These are phyloP conservation scores for Glycine latifolia DNA, from an alignment of 306 rosid species.

Conservation along the genomic window DNA sequence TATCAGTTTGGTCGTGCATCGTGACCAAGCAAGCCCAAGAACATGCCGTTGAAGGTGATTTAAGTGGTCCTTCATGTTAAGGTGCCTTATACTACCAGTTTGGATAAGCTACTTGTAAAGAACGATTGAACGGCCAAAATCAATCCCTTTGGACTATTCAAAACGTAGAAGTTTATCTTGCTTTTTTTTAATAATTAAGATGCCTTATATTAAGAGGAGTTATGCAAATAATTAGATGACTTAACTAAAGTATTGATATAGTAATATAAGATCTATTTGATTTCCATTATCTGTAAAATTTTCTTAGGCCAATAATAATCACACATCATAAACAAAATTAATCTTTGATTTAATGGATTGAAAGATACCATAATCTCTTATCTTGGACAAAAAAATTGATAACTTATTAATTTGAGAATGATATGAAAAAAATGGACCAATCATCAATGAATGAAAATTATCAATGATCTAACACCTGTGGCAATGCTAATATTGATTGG, in stretches of 20 bases:
- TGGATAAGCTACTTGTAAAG: slow-evolving; percentile 41
- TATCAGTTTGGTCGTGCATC: background rate
- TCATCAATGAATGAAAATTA: background rate
- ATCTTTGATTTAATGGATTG: too few species aligned
- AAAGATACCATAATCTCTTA: too few species aligned
- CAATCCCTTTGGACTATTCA: background rate
- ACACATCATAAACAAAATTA: too few species aligned
- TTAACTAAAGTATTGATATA: too few species aligned
- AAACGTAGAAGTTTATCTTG: background rate
- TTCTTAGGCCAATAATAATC: too few species aligned
- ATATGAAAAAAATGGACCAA: background rate
- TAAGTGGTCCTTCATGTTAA: slow-evolving; percentile 12
- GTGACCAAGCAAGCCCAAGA: background rate
- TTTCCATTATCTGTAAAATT: too few species aligned
- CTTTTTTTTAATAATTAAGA: background rate
- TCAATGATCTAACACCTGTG: background rate
- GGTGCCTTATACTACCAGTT: background rate
- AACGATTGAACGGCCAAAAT: slow-evolving; percentile 20
- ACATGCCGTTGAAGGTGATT: slow-evolving; percentile 1
- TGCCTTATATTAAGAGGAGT: background rate
- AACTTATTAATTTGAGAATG: background rate
- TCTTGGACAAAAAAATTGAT: too few species aligned
- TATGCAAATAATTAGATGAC: background rate
- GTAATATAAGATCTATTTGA: too few species aligned
- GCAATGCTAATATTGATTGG: background rate